phyloP scores from a whole-genome alignment of 495 filamentous ascomycete genomes.

The Sporormia fimetaria region DNA sequence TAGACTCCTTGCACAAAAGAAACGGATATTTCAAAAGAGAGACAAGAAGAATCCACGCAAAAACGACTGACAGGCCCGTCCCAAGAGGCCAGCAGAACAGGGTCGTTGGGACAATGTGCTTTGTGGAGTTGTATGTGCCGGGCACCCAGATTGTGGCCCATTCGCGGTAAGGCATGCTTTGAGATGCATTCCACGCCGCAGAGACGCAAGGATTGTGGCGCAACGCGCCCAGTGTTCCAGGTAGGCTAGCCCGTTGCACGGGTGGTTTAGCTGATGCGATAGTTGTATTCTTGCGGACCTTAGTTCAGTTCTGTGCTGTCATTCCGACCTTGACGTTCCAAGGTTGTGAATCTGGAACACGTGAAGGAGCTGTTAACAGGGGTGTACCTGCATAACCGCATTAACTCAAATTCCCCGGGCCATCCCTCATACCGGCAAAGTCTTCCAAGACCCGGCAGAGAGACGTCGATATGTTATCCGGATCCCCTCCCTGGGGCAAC shows the following conservation, averaged over 20 bases:
- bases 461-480: too few species aligned
- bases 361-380: constrained; percentile 5
- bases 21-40: constrained; percentile 1
- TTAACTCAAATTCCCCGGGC: constrained; percentile 10
- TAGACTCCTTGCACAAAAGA: too few species aligned
- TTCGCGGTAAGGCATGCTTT: constrained; percentile 8
- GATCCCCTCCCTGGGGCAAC: background rate
- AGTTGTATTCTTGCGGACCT: too few species aligned
- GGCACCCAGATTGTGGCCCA: constrained; percentile 11
- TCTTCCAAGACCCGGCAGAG: constrained; percentile 8
- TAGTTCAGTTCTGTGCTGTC: too few species aligned
- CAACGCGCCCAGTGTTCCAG: constrained; percentile 1
- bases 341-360: constrained; percentile 11
- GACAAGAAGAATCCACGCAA: background rate
- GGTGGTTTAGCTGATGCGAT: background rate
- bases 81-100: too few species aligned
- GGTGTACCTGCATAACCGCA: constrained; percentile 19
- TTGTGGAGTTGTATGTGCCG: constrained; percentile 12
- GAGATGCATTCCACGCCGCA: constrained; percentile 12
- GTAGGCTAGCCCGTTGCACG: too few species aligned
- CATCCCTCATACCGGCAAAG: constrained; percentile 11
- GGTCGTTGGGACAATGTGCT: background rate
- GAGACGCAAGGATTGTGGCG: constrained; percentile 19
- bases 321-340: too few species aligned
- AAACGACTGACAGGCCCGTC: constrained; percentile 20